These are phyloP conservation scores for Nitzschia sp. DNA, from an alignment of 108 stramenopile genomes.

Conservation along the genomic window DNA sequence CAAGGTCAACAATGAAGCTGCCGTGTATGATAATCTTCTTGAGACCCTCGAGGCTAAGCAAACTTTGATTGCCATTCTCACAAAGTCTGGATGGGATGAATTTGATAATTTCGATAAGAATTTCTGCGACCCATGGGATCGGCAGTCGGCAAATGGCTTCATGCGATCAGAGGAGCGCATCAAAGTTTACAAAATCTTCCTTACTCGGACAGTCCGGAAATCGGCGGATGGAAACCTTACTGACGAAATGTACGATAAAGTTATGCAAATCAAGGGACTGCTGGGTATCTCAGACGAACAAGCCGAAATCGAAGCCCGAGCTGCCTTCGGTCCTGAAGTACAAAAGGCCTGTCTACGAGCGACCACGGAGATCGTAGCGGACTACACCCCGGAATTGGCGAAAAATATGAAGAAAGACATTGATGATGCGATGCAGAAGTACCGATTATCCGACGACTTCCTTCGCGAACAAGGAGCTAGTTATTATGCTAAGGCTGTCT, in stretches of 20 bases:
- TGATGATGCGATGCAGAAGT: conserved; percentile 49
- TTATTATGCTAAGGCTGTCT: conserved; percentile 70
- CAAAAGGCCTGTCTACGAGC: conserved; percentile 57
- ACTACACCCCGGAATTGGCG: conserved; percentile 64
- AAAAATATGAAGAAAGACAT: conserved; percentile 66
- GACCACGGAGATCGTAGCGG: conserved; percentile 61
- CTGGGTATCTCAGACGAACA: conserved; percentile 70
- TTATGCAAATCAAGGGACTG: conserved; percentile 63
- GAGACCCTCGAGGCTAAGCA: conserved; percentile 77
- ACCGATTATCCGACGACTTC: conserved; percentile 60
- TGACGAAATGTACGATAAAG: conserved; percentile 51
- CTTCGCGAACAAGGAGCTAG: conserved; percentile 53
- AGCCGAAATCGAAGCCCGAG: conserved; percentile 55
- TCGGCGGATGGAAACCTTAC: conserved; percentile 59
- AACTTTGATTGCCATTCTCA: conserved; percentile 57
- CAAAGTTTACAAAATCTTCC: conserved; percentile 77
- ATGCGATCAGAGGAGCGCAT: conserved; percentile 54
- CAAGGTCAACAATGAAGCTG: conserved; percentile 79
- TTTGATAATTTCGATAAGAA: conserved; percentile 66
- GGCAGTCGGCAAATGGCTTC: conserved; percentile 73
- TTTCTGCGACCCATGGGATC: conserved; percentile 73
- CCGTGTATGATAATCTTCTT: conserved; percentile 64
- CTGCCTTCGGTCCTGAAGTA: conserved; percentile 77
- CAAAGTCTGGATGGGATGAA: conserved; percentile 70
- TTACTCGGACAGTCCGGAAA: conserved; percentile 55